Evolutionary conservation across 768 basidiomycete species (phyloP), one percentile per base, ranked within the genome.

Genomic region (Podaxis carcinomalis): DNA sequence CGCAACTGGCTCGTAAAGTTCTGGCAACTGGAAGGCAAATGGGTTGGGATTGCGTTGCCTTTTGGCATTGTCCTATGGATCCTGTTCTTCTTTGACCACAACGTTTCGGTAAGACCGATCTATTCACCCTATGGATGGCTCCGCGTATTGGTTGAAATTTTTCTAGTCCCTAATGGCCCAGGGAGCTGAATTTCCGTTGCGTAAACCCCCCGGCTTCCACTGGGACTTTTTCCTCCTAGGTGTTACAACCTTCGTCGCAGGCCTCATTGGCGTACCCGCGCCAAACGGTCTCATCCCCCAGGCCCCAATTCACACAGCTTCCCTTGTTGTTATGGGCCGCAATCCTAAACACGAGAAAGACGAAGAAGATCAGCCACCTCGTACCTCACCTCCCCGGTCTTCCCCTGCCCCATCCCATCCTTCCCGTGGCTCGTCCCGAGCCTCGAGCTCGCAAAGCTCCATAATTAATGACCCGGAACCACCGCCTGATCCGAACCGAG

Each of bases 81-180:
- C 23, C 75, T 97, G 47, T 96, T 98, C 75, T 95, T 95, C 78
- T 97, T 97, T 66, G 94, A 98, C 64, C 92, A 95, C 65, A 95
- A 95, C 66, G 92, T 95, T 56, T 95, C 93, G 51, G 92, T 92
- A 70, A 66, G 89, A 23, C 35, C 47, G 11, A 7, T 51, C 16
- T 23, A 56, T 50, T 16, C 32, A 39, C 28, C 13, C 19, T 5
- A 7, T 55, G 39, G 11, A 16, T 40, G 42, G 7, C 42, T 51
- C 23, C 61, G 27, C 56, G 11, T 14, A 51, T 59, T 61, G 56
- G 59, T 56, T 27, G 13, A 57, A 19, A 46, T 42, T 13, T n/a
- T 49, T 16, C 19, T 64, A 94, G 93, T 93, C 92, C 0, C 71
- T 98, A 36, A 97, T 97, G 78, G 93, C 95, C 0, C 95, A 97